Conservation (phyloP, 2,329 filamentous ascomycete genomes). For the Parafenestella ontariensis region DNA sequence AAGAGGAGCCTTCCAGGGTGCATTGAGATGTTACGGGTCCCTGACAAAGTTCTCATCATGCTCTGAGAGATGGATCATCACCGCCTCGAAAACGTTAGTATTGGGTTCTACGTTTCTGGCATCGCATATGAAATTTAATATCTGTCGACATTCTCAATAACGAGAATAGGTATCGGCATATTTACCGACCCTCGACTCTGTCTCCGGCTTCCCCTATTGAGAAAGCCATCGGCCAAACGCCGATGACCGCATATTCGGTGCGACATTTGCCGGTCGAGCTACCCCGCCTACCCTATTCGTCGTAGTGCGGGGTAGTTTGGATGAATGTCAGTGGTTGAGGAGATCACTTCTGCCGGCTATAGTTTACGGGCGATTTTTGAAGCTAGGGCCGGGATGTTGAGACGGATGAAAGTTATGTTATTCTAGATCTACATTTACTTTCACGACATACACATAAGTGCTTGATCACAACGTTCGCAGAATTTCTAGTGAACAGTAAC, state of each 20-base stretch:
- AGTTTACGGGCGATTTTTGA: conserved; percentile 1
- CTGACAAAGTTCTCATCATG: too few species aligned
- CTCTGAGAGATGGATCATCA: not conserved
- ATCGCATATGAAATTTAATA: not conserved
- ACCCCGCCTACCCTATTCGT: conserved; percentile 26
- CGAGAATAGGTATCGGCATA: too few species aligned
- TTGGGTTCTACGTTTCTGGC: too few species aligned
- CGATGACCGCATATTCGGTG: conserved; percentile 26
- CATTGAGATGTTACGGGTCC: too few species aligned
- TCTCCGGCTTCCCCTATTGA: conserved; percentile 15
- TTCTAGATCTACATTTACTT: not conserved
- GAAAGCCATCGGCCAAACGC: conserved; percentile 21
- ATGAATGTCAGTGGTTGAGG: conserved; percentile 19
- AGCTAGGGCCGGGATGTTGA: conserved; percentile 12
- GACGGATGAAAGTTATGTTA: not conserved
- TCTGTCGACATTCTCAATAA: not conserved
- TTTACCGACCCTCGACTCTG: not conserved
- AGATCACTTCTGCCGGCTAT: conserved; percentile 24
- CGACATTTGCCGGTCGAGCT: conserved; percentile 21
- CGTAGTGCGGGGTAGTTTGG: conserved; percentile 28
- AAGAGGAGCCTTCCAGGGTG: too few species aligned
- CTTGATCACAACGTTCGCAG: not conserved
- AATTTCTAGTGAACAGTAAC: not conserved
- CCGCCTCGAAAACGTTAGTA: not conserved
- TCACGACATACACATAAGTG: not conserved